Conservation (phyloP, 2,329 filamentous ascomycete species). For the Ciborinia camelliae region DNA sequence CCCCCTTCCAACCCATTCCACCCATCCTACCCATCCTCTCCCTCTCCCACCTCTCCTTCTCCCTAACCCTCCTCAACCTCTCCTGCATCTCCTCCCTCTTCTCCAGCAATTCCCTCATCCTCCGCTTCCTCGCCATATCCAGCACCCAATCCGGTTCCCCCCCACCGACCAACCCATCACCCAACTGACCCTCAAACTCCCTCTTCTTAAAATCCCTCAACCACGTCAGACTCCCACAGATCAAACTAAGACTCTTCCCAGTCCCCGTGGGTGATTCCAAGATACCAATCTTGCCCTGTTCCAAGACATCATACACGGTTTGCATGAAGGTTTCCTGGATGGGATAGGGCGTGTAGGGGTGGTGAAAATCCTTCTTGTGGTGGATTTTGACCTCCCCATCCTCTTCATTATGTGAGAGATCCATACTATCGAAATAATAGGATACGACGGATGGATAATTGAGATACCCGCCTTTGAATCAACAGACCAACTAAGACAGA, state of each 20-base stretch:
- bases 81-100: slow-evolving; percentile 58
- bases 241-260: slow-evolving; percentile 70
- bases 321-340: slow-evolving; percentile 71
- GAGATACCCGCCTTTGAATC: too few species aligned
- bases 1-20: slow-evolving; percentile 42
- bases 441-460: not conserved
- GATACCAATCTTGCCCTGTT: slow-evolving; percentile 64
- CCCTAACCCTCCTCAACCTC: slow-evolving; percentile 53
- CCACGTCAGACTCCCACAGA: slow-evolving; percentile 71
- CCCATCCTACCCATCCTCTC: slow-evolving; percentile 53
- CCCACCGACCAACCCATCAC: slow-evolving; percentile 38
- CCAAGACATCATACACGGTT: slow-evolving; percentile 63
- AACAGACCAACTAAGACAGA: too few species aligned
- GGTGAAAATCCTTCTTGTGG: slow-evolving; percentile 52
- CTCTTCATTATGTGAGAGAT: not conserved
- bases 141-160: slow-evolving; percentile 69
- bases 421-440: not conserved
- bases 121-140: slow-evolving; percentile 57
- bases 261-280: slow-evolving; percentile 71
- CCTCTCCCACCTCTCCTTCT: slow-evolving; percentile 53
- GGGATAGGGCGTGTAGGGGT: slow-evolving; percentile 67
- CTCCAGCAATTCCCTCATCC: slow-evolving; percentile 51
- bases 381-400: not conserved
- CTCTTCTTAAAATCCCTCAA: slow-evolving; percentile 59
- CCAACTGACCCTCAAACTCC: slow-evolving; percentile 19